phyloP scores from a whole-genome alignment of 108 stramenopile genomes.

The Conticribra weissflogii region DNA sequence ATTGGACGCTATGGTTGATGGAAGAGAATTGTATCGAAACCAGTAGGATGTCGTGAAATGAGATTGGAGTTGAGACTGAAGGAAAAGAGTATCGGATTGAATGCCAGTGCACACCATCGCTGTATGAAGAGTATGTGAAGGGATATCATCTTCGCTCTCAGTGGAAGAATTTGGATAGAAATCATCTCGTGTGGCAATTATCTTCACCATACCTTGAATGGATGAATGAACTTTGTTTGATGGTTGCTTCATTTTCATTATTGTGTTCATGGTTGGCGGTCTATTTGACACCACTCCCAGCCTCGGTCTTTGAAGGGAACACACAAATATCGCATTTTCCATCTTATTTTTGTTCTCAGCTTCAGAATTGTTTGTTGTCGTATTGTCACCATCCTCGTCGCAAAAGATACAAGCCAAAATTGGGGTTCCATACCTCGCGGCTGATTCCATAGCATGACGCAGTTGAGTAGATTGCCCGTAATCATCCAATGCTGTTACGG shows the following conservation, averaged over 20 bases:
- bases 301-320: slow-evolving; percentile 31
- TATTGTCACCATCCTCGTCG: neutral
- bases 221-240: slow-evolving; percentile 4
- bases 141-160: neutral
- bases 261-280: neutral
- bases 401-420: slow-evolving; percentile 45
- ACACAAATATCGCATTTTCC: slow-evolving; percentile 36
- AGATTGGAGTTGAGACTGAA: slow-evolving; percentile 13
- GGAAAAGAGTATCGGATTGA: slow-evolving; percentile 27
- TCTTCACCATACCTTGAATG: slow-evolving; percentile 21
- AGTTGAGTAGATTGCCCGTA: slow-evolving; percentile 67
- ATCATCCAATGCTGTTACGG: slow-evolving; percentile 60
- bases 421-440: slow-evolving; percentile 47
- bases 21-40: slow-evolving; percentile 43
- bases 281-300: slow-evolving; percentile 12
- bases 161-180: neutral
- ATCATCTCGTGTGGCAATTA: slow-evolving; percentile 24
- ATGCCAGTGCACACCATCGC: slow-evolving; percentile 28
- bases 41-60: slow-evolving; percentile 31
- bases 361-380: neutral
- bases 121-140: slow-evolving; percentile 18
- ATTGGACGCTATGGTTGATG: neutral
- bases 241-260: neutral
- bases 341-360: neutral
- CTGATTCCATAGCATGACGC: slow-evolving; percentile 56